Percentiles rank a stretch among this genome's conserved stretches.
These are phyloP conservation scores for Circinella minor DNA, from an alignment of 371 early-diverging fungal species.

Conservation along the genomic window DNA sequence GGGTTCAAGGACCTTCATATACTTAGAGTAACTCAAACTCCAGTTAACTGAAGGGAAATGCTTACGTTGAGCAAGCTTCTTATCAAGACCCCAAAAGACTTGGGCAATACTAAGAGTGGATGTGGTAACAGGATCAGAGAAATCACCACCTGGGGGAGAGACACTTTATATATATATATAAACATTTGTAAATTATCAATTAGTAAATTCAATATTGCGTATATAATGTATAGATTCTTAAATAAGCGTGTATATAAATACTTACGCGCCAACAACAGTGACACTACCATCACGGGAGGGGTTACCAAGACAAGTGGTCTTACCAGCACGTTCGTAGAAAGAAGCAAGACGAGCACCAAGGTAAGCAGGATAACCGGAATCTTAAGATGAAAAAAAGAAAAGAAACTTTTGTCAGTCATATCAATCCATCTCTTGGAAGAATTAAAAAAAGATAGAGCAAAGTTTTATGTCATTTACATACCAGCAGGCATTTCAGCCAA, in stretches of 20 bases:
- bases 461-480: constrained; percentile 20
- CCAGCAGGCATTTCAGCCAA: constrained; percentile 99
- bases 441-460: too few relatives aligned
- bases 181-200: too few relatives aligned
- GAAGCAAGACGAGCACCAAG: constrained; percentile 99
- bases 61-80: constrained; percentile 99
- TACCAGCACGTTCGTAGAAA: constrained; percentile 99
- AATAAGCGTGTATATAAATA: background rate
- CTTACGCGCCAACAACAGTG: constrained; percentile 97
- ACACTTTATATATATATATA: constrained; percentile 60
- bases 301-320: constrained; percentile 95
- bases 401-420: too few relatives aligned
- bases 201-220: too few relatives aligned
- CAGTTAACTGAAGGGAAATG: constrained; percentile 99
- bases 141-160: constrained; percentile 99
- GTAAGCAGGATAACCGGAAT: constrained; percentile 99
- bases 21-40: constrained; percentile 99
- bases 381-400: constrained; percentile 29
- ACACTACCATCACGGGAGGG: constrained; percentile 97
- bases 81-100: constrained; percentile 99
- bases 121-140: constrained; percentile 99
- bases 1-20: constrained; percentile 95
- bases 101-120: constrained; percentile 99
- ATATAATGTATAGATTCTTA: too few relatives aligned
- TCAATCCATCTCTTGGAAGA: too few relatives aligned